phyloP scores from a whole-genome alignment of 257 asterid species.

The Solanum sejunctum region DNA sequence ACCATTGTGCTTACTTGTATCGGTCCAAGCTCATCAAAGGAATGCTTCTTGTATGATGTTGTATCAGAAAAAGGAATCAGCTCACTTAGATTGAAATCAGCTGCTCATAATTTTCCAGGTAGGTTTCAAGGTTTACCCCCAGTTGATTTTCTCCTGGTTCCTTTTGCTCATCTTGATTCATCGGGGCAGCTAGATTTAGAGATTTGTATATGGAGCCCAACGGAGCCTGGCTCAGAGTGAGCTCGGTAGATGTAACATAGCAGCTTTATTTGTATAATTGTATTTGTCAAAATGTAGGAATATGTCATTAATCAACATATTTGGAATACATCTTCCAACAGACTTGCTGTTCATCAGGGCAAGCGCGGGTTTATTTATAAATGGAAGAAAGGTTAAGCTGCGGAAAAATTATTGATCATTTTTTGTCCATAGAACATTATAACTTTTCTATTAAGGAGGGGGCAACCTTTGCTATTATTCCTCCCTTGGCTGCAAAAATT shows the following conservation, averaged over 20 bases:
- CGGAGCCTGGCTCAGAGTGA: constrained; percentile 49
- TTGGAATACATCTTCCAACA: neutral
- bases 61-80: constrained; percentile 76
- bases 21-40: constrained; percentile 56
- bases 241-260: neutral
- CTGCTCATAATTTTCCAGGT: constrained; percentile 59
- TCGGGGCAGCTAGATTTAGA: constrained; percentile 57
- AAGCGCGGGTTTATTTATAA: neutral
- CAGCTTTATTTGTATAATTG: neutral
- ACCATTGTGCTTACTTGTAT: constrained; percentile 68
- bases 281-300: neutral
- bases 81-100: constrained; percentile 74
- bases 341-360: neutral
- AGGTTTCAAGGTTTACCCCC: constrained; percentile 62
- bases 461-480: neutral
- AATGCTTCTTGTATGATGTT: constrained; percentile 53
- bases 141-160: constrained; percentile 73
- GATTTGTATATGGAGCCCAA: constrained; percentile 73
- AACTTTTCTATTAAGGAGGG: neutral
- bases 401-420: neutral
- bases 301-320: neutral
- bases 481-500: neutral
- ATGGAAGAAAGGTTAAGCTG: neutral
- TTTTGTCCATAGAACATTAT: neutral
- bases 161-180: constrained; percentile 40